Evolutionary conservation across 163 green algal genomes (phyloP), one percentile per base, ranked within the genome.

Genomic region (Chloromonas sp.): DNA sequence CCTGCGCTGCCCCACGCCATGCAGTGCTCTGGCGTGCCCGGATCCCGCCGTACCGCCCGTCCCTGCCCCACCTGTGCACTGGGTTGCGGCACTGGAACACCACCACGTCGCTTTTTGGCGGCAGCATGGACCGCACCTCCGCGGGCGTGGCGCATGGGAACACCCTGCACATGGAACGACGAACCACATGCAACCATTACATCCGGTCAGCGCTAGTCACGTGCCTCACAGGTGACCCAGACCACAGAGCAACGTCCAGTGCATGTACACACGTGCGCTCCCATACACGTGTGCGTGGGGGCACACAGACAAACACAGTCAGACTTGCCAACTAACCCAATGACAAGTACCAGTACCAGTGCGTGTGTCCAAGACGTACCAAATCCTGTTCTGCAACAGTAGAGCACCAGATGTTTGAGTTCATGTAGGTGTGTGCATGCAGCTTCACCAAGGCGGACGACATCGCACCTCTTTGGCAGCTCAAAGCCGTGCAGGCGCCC

Each of bases 11-110:
- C 36, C 36, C 36, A 36, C 36, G 36, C 36, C 36, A 36, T 36
- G 36, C 36, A 36, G 36, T 36, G 36, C 66, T 76, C 8, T n/a
- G 66, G 5, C 8, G 5, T 76, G 66, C 66, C 66, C 66, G 11
- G 66, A 8, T 8, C 66, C 5, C 8, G 66, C 66, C 5, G 66
- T 11, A 76, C 8, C 66, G 11, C 8, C 66, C 66, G 66, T 76
- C 66, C 5, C 71, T 36, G 71, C 13, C 71, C 5, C 84, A 83
- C 71, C 71, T 82, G 94, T 99, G 97, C 83, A 99, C 96, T 71
- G 97, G 97, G 92, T 99, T 99, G 84, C 97, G 93, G 93, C 97
- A 99, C 92, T 99, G 97, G 93, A 99, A 99, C 62, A 95, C 97
- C 85, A 99, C 91, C 66, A 98, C 96, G 87, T 98, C 96, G 81